Evolutionary conservation across 805 yeast genomes (phyloP).

Genomic region (Saturnispora galanensis): DNA sequence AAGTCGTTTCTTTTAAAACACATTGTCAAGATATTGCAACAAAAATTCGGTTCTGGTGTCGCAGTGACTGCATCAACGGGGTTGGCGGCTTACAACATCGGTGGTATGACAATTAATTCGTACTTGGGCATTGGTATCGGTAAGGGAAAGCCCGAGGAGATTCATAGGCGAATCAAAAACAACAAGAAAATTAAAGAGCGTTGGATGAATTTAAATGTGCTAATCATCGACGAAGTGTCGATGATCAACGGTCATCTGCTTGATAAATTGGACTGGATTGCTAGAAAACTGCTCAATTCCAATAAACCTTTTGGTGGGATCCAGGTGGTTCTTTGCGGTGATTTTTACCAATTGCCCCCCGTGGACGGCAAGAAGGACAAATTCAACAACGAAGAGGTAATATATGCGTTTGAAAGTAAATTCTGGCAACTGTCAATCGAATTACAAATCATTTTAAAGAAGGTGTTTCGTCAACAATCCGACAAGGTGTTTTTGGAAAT

Average conservation of each 20-base stretch:
- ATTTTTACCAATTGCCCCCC: slow-evolving; percentile 77
- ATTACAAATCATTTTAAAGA: slow-evolving; percentile 47
- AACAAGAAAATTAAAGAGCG: slow-evolving; percentile 38
- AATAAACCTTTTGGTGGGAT: slow-evolving; percentile 67
- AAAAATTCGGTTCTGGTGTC: slow-evolving; percentile 40
- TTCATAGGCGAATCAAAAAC: slow-evolving; percentile 45
- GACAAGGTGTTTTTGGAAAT: slow-evolving; percentile 60
- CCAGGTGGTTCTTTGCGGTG: slow-evolving; percentile 69
- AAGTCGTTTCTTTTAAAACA: slow-evolving; percentile 76
- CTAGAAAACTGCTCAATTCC: slow-evolving; percentile 37
- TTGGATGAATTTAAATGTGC: slow-evolving; percentile 50
- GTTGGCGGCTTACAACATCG: slow-evolving; percentile 71
- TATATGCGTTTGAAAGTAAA: slow-evolving; percentile 56
- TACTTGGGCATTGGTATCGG: slow-evolving; percentile 75
- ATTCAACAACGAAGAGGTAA: slow-evolving; percentile 22
- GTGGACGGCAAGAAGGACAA: slow-evolving; percentile 26
- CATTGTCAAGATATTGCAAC: slow-evolving; percentile 44
- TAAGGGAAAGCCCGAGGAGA: slow-evolving; percentile 34
- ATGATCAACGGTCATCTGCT: slow-evolving; percentile 68
- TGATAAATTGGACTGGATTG: slow-evolving; percentile 54
- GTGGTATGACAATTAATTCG: slow-evolving; percentile 70
- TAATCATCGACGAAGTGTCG: slow-evolving; percentile 69
- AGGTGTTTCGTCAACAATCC: slow-evolving; percentile 69
- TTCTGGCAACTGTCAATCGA: slow-evolving; percentile 54
- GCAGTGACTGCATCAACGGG: slow-evolving; percentile 84